These are phyloP conservation scores for Saccharomycopsis fibuligera DNA, from an alignment of 805 yeast species.

Conservation along the genomic window DNA sequence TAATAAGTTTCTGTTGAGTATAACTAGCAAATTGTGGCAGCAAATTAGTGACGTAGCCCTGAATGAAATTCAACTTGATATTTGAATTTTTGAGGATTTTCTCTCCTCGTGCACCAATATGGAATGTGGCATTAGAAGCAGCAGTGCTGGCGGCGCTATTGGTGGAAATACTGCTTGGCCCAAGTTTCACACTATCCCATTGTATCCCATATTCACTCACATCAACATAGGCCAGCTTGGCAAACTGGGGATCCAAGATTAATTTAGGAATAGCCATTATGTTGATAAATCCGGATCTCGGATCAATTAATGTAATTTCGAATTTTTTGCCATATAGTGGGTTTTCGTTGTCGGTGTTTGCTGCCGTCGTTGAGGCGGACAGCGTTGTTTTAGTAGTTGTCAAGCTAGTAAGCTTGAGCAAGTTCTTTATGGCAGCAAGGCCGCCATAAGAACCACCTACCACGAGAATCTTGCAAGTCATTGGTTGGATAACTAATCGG, in stretches of 20 bases:
- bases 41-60: conserved; percentile 4
- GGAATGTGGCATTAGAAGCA: background rate
- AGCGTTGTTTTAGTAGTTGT: background rate
- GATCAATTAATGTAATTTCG: conserved; percentile 33
- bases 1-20: background rate
- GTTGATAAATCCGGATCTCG: conserved; percentile 37
- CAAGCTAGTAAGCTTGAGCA: conserved; percentile 6
- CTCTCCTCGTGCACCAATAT: conserved; percentile 6
- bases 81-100: conserved; percentile 2
- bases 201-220: conserved; percentile 25
- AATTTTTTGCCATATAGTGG: conserved; percentile 8
- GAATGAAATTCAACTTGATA: conserved; percentile 7
- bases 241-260: conserved; percentile 33
- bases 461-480: conserved; percentile 4
- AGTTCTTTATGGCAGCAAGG: conserved; percentile 9
- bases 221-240: conserved; percentile 30
- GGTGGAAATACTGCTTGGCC: background rate
- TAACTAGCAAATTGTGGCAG: background rate
- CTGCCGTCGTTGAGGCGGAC: too few relatives aligned
- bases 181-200: conserved; percentile 12
- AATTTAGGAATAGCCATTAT: conserved; percentile 35
- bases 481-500: background rate
- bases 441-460: conserved; percentile 19
- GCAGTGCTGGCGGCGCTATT: too few relatives aligned
- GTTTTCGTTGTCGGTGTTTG: background rate